These are phyloP conservation scores for Diaporthe sp. DNA, from an alignment of 2,329 filamentous ascomycete genomes.

Conservation along the genomic window DNA sequence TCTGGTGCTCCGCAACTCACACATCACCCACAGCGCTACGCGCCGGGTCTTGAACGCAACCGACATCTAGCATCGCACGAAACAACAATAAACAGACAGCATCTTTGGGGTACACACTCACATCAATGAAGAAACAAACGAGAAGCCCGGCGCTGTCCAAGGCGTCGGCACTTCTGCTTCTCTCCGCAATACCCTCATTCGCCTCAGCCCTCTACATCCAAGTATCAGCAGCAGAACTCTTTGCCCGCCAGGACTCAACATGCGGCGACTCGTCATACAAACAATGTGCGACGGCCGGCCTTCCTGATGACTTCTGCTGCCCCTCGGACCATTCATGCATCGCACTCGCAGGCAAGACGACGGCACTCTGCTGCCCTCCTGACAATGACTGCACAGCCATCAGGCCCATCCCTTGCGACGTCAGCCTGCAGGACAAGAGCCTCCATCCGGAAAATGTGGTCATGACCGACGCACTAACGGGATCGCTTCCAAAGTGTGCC, in stretches of 20 bases:
- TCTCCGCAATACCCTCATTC: constrained; percentile 36
- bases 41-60: constrained; percentile 33
- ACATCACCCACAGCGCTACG: constrained; percentile 32
- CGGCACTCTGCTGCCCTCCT: constrained; percentile 78
- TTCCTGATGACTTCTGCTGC: constrained; percentile 79
- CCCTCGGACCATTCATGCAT: constrained; percentile 66
- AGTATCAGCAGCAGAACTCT: constrained; percentile 30
- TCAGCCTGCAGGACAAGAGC: constrained; percentile 71
- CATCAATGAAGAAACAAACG: constrained; percentile 34
- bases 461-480: constrained; percentile 75
- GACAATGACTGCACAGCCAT: constrained; percentile 72
- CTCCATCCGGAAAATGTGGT: constrained; percentile 69
- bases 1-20: constrained; percentile 29
- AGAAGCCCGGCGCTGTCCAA: constrained; percentile 21
- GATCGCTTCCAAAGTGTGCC: constrained; percentile 70
- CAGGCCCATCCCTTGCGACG: constrained; percentile 74
- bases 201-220: constrained; percentile 37
- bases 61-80: constrained; percentile 24
- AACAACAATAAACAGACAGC: constrained; percentile 17
- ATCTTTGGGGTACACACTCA: constrained; percentile 2
- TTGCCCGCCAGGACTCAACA: constrained; percentile 35
- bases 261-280: constrained; percentile 51
- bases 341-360: constrained; percentile 73
- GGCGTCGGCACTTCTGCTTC: constrained; percentile 31
- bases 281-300: constrained; percentile 64